Conservation (phyloP, 2,329 filamentous ascomycete genomes). For the Fusarium equiseti region DNA sequence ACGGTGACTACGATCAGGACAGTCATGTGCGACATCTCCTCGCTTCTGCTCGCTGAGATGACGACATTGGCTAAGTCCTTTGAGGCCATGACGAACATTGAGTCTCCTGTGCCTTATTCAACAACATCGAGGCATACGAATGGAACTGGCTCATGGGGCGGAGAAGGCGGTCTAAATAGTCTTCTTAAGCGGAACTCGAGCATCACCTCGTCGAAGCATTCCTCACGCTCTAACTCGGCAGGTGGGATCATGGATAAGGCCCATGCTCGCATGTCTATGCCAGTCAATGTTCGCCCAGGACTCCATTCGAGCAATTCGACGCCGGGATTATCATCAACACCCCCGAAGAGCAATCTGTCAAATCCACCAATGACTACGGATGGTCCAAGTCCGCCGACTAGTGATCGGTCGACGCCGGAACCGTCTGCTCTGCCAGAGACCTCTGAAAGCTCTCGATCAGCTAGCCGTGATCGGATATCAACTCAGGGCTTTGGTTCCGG, state of each 20-base stretch:
- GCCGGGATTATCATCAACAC: constrained; percentile 64
- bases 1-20: constrained; percentile 85
- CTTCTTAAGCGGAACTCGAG: constrained; percentile 68
- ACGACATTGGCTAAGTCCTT: constrained; percentile 78
- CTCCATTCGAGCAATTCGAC: constrained; percentile 61
- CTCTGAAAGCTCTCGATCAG: constrained; percentile 61
- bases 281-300: constrained; percentile 63
- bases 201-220: constrained; percentile 55
- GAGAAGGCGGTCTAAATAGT: constrained; percentile 54
- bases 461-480: constrained; percentile 67
- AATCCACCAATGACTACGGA: constrained; percentile 64
- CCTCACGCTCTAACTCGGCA: constrained; percentile 66
- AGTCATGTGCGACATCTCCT: constrained; percentile 82
- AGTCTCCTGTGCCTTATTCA: constrained; percentile 74
- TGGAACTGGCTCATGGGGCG: constrained; percentile 55
- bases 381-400: constrained; percentile 54
- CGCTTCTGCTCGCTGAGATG: constrained; percentile 79
- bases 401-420: constrained; percentile 58
- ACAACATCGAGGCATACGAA: constrained; percentile 54
- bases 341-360: constrained; percentile 62
- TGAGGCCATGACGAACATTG: constrained; percentile 79
- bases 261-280: constrained; percentile 84
- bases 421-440: constrained; percentile 54
- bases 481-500: constrained; percentile 79
- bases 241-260: constrained; percentile 68